Base-by-base conservation (phyloP, 345 rosid species). In the Geranium brycei region DNA sequence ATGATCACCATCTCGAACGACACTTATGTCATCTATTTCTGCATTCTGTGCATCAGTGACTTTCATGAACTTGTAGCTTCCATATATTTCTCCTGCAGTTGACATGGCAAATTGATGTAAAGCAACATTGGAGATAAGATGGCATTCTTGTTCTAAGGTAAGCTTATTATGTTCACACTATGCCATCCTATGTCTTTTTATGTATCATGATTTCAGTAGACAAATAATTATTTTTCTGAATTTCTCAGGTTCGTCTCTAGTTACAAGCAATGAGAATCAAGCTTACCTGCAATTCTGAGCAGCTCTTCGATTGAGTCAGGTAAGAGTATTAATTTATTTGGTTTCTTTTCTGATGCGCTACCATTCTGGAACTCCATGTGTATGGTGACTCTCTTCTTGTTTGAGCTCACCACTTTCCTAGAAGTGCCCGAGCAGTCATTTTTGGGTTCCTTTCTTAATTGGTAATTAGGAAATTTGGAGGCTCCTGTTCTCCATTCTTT, bases 1-100 rank as follows among this genome's bases (percentile, higher is more conserved):
- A 75, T 87, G 85, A 79, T 93, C 99, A 68, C 93, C 95, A 66
- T 93, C 99, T 68, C 97, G 81, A 79, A 93, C 80, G 67, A 90
- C 95, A 72, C 69, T 15, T 71, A 81, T 70, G 71, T 87, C 95
- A 70, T 87, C 91, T 72, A 93, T 82, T 75, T 85, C 96, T 63
- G 96, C 87, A 17, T 82, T 87, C 68, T 86, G 90, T 2, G 72
- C 85, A 75, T 78, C 82, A 56, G 76, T 57, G 56, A 89, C 79
- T 74, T 73, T 79, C 30, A 72, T 75, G 72, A 82, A 84, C 60
- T n/a, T 77, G 80, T 72, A 62, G 66, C 81, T 81, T 78, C 86
- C 88, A 68, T 78, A 86, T 82, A 83, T 92, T 68, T 87, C 85
- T 73, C 99, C 92, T 92, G 87, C 86, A 82, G 79, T 71, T 30